These are phyloP conservation scores for Saccharomycopsis selenospora DNA, from an alignment of 805 yeast species.

Conservation along the genomic window DNA sequence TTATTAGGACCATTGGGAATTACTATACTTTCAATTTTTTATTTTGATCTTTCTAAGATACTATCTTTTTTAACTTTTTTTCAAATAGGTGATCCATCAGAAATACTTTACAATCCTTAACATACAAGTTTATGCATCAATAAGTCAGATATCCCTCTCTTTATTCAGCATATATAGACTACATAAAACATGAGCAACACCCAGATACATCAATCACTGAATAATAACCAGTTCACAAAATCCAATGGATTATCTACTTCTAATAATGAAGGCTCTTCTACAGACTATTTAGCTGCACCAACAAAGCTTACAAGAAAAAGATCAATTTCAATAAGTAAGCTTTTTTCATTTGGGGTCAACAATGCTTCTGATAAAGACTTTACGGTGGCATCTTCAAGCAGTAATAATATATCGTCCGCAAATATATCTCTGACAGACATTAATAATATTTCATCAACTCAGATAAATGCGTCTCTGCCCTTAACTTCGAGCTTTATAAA, in stretches of 20 bases:
- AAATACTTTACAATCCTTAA: too few species aligned
- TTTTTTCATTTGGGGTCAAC: conserved; percentile 33
- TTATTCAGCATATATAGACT: too few species aligned
- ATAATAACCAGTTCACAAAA: background rate
- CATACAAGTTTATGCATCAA: too few species aligned
- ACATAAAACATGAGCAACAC: conserved; percentile 2
- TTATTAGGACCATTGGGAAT: too few species aligned
- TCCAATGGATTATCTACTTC: too few species aligned
- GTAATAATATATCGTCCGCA: background rate
- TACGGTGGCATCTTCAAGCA: conserved; percentile 6
- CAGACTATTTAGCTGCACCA: conserved; percentile 12
- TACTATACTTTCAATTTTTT: too few species aligned
- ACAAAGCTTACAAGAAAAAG: conserved; percentile 31
- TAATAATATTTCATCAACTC: too few species aligned
- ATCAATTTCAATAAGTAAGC: conserved; percentile 35
- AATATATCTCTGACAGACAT: too few species aligned
- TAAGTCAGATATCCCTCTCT: too few species aligned
- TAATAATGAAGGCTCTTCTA: background rate
- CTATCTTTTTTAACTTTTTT: too few species aligned
- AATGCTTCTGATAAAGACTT: conserved; percentile 3
- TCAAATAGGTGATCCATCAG: too few species aligned
- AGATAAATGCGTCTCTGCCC: conserved; percentile 1
- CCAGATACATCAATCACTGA: background rate
- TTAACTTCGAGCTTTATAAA: conserved; percentile 5
- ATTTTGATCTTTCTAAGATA: too few species aligned